Base-by-base conservation (phyloP, 495 filamentous ascomycete genomes). In the Penicillium desertorum region DNA sequence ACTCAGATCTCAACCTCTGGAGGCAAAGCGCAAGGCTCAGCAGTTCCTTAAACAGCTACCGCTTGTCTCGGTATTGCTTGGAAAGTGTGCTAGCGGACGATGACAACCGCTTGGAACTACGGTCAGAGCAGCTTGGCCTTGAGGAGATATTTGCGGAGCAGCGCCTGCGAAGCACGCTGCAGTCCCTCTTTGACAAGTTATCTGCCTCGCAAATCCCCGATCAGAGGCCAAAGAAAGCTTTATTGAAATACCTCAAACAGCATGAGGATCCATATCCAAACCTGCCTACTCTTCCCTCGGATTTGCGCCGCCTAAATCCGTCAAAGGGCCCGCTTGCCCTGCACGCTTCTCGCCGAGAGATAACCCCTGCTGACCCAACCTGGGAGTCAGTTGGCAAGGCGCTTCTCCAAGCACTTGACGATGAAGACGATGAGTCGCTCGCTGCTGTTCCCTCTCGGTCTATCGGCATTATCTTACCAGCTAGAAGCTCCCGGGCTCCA, bases 1-100 rank as follows among this genome's bases (percentile, higher is more conserved):
- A 96, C 39, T 88, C 91, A 2, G 95, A 98, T 70, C 79, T 94
- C 30, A 92, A 96, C 62, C 79, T 98, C n/a, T 98, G 94, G 94
- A 81, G 94, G 58, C 84, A 89, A 54, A 83, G 90, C 23, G 88
- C 94, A 7, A 84, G 89, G 29, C 80, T 98, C 19, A 88, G 85
- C 10, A 81, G 84, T 29, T 83, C 90, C 54, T 72, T 97, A 14
- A 83, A 86, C 34, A 96, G 92, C 59, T 74, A 81, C 34, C 82
- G 92, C 7, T 79, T 96, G 29, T 85, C 82, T 36, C 83, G 95
- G 34, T 98, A 90, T 65, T 94, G 95, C 61, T 75, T 98, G 17
- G 94, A 99, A 68, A 89, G 92, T 54, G 90, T 94, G 8, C 79
- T 97, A 36, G 92, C 96, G 61, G 81, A 89, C 54, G 91, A 95